These are phyloP conservation scores for Fusarium acutatum DNA, from an alignment of 2,329 filamentous ascomycete species.

Conservation along the genomic window DNA sequence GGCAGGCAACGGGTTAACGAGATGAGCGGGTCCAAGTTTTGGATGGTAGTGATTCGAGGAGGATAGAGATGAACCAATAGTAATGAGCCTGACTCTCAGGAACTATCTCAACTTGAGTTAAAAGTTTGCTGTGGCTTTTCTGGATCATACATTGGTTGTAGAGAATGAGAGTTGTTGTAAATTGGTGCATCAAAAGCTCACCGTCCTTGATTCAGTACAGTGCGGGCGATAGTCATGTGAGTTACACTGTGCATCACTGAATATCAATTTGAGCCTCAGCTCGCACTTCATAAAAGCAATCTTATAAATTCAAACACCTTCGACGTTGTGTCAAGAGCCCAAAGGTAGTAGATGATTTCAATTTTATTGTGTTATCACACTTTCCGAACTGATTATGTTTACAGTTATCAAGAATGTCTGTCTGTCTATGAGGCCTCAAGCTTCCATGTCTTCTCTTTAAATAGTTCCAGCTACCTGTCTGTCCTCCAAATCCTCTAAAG, in stretches of 20 bases:
- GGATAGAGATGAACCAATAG: background rate
- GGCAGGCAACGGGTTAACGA: constrained; percentile 19
- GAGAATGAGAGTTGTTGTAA: background rate
- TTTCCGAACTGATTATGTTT: constrained; percentile 9
- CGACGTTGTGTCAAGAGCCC: background rate
- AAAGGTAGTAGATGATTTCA: background rate
- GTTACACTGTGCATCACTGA: background rate
- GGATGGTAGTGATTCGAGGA: background rate
- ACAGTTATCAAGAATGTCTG: constrained; percentile 6
- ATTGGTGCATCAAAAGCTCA: background rate
- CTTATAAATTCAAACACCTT: background rate
- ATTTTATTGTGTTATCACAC: background rate
- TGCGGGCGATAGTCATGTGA: background rate
- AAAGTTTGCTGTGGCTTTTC: background rate
- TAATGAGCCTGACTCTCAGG: background rate
- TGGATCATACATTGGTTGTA: background rate
- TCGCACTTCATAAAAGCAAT: background rate
- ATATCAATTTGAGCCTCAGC: background rate
- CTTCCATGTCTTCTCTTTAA: background rate
- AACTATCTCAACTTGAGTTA: background rate
- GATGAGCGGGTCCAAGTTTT: constrained; percentile 17
- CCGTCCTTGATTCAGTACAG: background rate
- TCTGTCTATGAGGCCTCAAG: background rate
- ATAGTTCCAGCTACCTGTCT: constrained; percentile 4
- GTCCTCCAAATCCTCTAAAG: constrained; percentile 22